Percentiles rank a stretch among this genome's conserved stretches.
Evolutionary conservation across 2,329 filamentous ascomycete species (phyloP).

Genomic region (Clarireedia monteithiana): DNA sequence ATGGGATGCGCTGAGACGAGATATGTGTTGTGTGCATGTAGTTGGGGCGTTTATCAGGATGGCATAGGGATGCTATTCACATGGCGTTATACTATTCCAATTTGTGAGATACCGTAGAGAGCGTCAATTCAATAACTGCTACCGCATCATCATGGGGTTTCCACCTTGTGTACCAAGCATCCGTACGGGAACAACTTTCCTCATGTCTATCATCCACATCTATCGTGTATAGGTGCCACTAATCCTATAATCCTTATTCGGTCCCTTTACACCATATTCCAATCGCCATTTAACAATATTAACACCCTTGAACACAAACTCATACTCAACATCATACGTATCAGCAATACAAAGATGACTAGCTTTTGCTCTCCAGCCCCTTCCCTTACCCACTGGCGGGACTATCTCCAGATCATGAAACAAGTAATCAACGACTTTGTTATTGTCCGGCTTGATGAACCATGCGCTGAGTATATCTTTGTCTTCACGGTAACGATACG

Average conservation of each 20-base stretch:
- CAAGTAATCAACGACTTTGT: conserved; percentile 56
- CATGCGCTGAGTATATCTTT: conserved; percentile 59
- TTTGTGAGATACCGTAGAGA: conserved; percentile 1
- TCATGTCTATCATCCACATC: neutral
- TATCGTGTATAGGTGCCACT: conserved; percentile 39
- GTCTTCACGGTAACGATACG: conserved; percentile 61
- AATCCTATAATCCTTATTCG: conserved; percentile 66
- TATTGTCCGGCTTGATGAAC: conserved; percentile 58
- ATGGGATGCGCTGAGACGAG: neutral
- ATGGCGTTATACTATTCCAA: conserved; percentile 1
- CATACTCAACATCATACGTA: conserved; percentile 62
- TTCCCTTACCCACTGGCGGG: conserved; percentile 10
- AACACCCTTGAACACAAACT: conserved; percentile 54
- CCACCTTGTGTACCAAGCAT: no score
- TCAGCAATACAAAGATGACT: conserved; percentile 66
- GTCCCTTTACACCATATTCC: conserved; percentile 60
- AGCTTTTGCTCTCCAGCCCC: conserved; percentile 43
- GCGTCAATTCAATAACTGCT: conserved; percentile 1
- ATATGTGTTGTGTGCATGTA: conserved; percentile 1
- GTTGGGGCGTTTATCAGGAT: conserved; percentile 4
- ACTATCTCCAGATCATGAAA: conserved; percentile 67
- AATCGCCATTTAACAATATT: conserved; percentile 51
- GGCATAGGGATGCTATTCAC: neutral
- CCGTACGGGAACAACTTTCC: no score
- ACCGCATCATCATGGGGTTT: neutral